Base-by-base conservation (phyloP, 2,329 filamentous ascomycete genomes). In the Aspergillus ibericus region DNA sequence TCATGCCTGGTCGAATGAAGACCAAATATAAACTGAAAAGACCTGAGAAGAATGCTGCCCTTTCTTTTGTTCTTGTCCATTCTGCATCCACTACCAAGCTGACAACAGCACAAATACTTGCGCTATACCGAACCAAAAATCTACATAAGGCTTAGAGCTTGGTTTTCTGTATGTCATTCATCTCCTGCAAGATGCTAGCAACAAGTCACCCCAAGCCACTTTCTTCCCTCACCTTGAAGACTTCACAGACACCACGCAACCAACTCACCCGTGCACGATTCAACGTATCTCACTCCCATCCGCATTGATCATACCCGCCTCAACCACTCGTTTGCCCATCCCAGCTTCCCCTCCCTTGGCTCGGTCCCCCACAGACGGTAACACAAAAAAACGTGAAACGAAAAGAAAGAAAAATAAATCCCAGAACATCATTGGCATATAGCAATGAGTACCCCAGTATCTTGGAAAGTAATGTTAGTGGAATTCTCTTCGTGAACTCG, bases 21-120 rank as follows among this genome's bases (percentile, higher is more conserved):
- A 73, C 69, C 68, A 64, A 65, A 68, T 63, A 66, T 66, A 74
- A 76, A 78, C 72, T 77, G 72, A 77, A 76, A 77, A 78, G 75
- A 78, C 74, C 76, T 78, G 76, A 78, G 75, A 75, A 77, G 73
- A 71, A 52, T 56, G 9, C 38, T 56, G 9, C 22, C n/a, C 27
- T 27, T 25, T 32, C 13, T 32, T 8, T 32, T 32, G 2, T 32
- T 10, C 29, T 32, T 32, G 29, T 32, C 35, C 27, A 6, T 42
- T 8, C 13, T 20, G 20, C 5, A 15, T 12, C 0, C 4, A 18
- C 36, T 18, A n/a, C 22, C 15, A 8, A 18, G 9, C 15, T 48
- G 42, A 47, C 15, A 1, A 20, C 22, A 47, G 15, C 22, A 13
- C 8, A 25, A 12, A 15, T 8, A 29, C 1, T n/a, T 47, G 15